A percentile compares a stretch with the other conserved stretches of the same genome.
Evolutionary conservation across 495 filamentous ascomycete genomes (phyloP).

Genomic region (Daldinia grandis): DNA sequence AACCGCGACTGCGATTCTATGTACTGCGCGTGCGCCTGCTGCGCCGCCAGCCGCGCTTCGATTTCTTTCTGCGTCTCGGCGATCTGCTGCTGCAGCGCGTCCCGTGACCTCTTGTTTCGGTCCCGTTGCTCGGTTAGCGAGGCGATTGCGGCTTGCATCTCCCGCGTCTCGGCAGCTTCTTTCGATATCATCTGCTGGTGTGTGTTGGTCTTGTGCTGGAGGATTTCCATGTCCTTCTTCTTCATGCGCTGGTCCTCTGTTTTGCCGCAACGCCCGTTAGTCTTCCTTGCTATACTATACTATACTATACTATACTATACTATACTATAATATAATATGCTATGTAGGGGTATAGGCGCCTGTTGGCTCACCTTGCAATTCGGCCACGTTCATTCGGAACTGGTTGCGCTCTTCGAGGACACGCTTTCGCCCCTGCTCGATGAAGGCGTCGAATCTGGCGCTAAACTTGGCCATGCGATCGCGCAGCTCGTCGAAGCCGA

Average conservation of each 20-base stretch:
- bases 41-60: constrained; percentile 59
- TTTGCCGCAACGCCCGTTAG: background rate
- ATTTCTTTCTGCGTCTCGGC: constrained; percentile 76
- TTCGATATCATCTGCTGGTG: constrained; percentile 84
- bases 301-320: background rate
- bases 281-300: background rate
- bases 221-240: constrained; percentile 84
- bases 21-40: constrained; percentile 63
- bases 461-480: constrained; percentile 96
- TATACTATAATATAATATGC: background rate
- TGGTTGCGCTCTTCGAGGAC: constrained; percentile 93
- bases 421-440: constrained; percentile 85
- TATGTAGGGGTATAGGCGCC: background rate
- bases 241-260: constrained; percentile 91
- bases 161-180: constrained; percentile 84
- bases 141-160: constrained; percentile 84
- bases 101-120: constrained; percentile 73
- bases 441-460: constrained; percentile 89
- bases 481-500: constrained; percentile 95
- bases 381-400: constrained; percentile 87
- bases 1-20: constrained; percentile 81
- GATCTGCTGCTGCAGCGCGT: constrained; percentile 80
- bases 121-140: constrained; percentile 79
- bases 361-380: constrained; percentile 76
- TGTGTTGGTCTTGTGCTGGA: constrained; percentile 76